Conservation (phyloP, 257 asterid genomes). For the Osmanthus fragrans region DNA sequence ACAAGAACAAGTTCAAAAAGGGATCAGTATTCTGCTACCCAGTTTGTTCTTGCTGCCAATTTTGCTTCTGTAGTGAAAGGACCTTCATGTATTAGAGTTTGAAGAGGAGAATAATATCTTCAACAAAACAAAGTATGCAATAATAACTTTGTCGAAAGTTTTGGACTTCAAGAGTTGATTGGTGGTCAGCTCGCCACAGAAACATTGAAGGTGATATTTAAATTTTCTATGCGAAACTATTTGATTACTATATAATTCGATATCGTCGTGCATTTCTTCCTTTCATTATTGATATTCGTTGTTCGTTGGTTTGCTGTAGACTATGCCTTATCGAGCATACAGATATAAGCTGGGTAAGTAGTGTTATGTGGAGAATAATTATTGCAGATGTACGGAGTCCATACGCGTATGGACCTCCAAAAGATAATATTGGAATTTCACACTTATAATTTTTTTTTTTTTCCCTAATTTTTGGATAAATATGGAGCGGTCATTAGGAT, state of each 20-base stretch:
- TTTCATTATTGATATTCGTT: too few species aligned
- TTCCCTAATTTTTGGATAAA: too few species aligned
- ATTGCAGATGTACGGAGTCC: too few species aligned
- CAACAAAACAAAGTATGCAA: constrained; percentile 54
- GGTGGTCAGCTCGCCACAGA: constrained; percentile 75
- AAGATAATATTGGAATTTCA: too few species aligned
- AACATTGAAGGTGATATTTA: constrained; percentile 54
- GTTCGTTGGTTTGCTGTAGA: too few species aligned
- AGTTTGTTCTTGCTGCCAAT: constrained; percentile 33
- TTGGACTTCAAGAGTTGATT: constrained; percentile 47
- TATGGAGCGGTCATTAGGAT: too few species aligned
- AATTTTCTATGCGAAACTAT: not conserved
- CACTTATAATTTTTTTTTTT: too few species aligned
- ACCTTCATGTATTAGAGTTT: constrained; percentile 37
- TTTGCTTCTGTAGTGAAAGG: constrained; percentile 43
- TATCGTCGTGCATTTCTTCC: too few species aligned
- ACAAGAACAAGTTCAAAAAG: constrained; percentile 13
- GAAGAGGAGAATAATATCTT: constrained; percentile 36
- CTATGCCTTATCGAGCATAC: too few species aligned
- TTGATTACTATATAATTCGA: not conserved
- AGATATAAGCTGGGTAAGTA: too few species aligned
- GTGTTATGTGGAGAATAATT: too few species aligned
- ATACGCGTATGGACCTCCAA: too few species aligned
- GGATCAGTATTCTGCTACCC: constrained; percentile 28
- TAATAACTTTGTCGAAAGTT: constrained; percentile 52